Evolutionary conservation across 1,139 yeast genomes (phyloP).

Genomic region (Scheffersomyces quercinus): DNA sequence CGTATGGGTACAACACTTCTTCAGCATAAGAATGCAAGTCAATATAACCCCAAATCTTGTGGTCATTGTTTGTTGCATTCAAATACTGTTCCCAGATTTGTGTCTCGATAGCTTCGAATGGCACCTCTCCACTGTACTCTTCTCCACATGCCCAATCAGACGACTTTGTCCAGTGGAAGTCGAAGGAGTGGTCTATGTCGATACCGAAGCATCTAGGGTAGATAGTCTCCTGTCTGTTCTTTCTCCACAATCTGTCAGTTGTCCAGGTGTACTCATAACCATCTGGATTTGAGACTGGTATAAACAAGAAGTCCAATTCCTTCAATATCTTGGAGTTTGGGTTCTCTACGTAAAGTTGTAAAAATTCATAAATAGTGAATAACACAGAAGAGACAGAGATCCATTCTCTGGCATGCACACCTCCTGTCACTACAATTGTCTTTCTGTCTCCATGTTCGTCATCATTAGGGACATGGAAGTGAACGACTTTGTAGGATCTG

Average conservation of each 20-base stretch:
- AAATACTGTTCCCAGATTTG: conserved; percentile 63
- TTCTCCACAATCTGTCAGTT: conserved; percentile 81
- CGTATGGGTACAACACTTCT: conserved; percentile 80
- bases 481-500: conserved; percentile 65
- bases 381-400: conserved; percentile 71
- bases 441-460: conserved; percentile 54
- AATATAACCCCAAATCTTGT: conserved; percentile 70
- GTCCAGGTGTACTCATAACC: conserved; percentile 87
- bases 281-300: conserved; percentile 88
- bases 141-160: conserved; percentile 77
- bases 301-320: conserved; percentile 65
- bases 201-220: conserved; percentile 73
- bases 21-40: conserved; percentile 87
- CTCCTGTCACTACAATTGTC: conserved; percentile 79
- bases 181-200: conserved; percentile 85
- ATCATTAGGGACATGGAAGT: conserved; percentile 50
- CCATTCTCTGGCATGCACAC: conserved; percentile 93
- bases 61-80: conserved; percentile 57
- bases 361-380: conserved; percentile 57
- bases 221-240: conserved; percentile 77
- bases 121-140: conserved; percentile 74
- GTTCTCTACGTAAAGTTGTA: conserved; percentile 49
- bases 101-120: conserved; percentile 79
- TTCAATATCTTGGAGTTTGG: conserved; percentile 33
- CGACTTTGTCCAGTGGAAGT: conserved; percentile 68